phyloP scores from a whole-genome alignment of 148 eudicot genomes.

The Rhododendron kiyosumense region DNA sequence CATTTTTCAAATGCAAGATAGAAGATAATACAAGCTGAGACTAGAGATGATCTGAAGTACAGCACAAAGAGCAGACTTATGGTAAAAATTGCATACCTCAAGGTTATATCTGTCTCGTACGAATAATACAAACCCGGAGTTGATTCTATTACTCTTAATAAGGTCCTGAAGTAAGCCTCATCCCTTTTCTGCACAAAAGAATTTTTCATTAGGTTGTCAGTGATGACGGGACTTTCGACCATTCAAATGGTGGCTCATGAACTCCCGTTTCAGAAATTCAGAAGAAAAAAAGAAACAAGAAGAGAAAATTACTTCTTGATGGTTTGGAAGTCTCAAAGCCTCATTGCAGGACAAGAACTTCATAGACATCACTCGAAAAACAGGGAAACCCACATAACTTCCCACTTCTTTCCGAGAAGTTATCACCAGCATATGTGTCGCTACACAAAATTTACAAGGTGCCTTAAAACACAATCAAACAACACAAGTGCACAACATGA shows the following conservation, averaged over 20 bases:
- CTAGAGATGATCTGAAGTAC: neutral
- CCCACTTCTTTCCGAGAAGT: conserved; percentile 86
- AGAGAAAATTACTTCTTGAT: conserved; percentile 51
- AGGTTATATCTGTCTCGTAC: conserved; percentile 84
- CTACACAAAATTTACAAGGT: conserved; percentile 29
- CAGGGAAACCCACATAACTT: conserved; percentile 77
- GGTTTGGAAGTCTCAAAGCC: conserved; percentile 40
- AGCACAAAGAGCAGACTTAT: neutral
- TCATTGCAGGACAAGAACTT: conserved; percentile 75
- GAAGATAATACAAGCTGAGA: neutral
- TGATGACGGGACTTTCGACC: neutral
- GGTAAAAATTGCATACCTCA: conserved; percentile 51
- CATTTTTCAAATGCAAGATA: conserved; percentile 6
- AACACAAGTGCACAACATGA: neutral
- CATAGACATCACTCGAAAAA: conserved; percentile 72
- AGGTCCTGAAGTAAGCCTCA: conserved; percentile 77
- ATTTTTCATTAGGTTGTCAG: neutral
- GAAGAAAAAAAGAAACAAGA: conserved; percentile 9
- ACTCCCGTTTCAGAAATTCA: conserved; percentile 1
- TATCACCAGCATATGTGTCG: conserved; percentile 69
- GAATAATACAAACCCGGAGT: conserved; percentile 96
- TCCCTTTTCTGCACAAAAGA: conserved; percentile 68
- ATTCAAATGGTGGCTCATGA: neutral
- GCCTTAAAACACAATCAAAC: neutral
- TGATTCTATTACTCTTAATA: conserved; percentile 78